Evolutionary conservation across 1,139 yeast genomes (phyloP).

Genomic region (Blastobotrys buckinghamii): DNA sequence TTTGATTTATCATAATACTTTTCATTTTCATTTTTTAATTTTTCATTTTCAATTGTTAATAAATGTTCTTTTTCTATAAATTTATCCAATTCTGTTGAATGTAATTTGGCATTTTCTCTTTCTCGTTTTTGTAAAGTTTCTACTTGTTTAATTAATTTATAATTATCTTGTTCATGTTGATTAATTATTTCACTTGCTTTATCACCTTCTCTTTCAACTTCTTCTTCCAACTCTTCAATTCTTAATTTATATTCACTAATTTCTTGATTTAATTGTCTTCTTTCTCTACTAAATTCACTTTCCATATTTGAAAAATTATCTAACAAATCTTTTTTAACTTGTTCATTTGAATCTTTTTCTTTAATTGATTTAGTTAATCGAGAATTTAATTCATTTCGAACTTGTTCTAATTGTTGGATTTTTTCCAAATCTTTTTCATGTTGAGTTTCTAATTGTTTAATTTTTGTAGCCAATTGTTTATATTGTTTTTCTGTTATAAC

Average conservation of each 20-base stretch:
- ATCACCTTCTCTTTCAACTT: slow-evolving; percentile 29
- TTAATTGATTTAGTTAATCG: slow-evolving; percentile 24
- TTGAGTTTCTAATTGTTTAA: slow-evolving; percentile 26
- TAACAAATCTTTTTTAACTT: slow-evolving; percentile 54
- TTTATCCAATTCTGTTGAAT: slow-evolving; percentile 14
- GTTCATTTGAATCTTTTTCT: slow-evolving; percentile 23
- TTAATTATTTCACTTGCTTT: slow-evolving; percentile 15
- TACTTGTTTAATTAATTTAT: slow-evolving; percentile 26
- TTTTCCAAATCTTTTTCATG: slow-evolving; percentile 23
- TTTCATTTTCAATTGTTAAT: slow-evolving; percentile 14
- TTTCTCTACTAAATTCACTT: slow-evolving; percentile 49
- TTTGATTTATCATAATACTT: slow-evolving; percentile 26
- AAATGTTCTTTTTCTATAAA: slow-evolving; percentile 14
- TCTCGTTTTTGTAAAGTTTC: slow-evolving; percentile 13
- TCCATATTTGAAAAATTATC: slow-evolving; percentile 66
- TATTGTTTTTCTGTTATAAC: slow-evolving; percentile 9
- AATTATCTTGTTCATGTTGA: slow-evolving; percentile 28
- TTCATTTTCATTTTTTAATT: slow-evolving; percentile 13
- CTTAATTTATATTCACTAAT: slow-evolving; percentile 40
- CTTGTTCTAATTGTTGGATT: slow-evolving; percentile 25
- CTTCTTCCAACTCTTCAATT: slow-evolving; percentile 50
- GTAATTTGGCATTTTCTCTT: slow-evolving; percentile 11
- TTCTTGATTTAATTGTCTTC: slow-evolving; percentile 45
- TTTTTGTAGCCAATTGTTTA: slow-evolving; percentile 11
- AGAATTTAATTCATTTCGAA: slow-evolving; percentile 22